Conservation (phyloP, 2,329 filamentous ascomycete genomes). For the Aspergillus luchuensis region DNA sequence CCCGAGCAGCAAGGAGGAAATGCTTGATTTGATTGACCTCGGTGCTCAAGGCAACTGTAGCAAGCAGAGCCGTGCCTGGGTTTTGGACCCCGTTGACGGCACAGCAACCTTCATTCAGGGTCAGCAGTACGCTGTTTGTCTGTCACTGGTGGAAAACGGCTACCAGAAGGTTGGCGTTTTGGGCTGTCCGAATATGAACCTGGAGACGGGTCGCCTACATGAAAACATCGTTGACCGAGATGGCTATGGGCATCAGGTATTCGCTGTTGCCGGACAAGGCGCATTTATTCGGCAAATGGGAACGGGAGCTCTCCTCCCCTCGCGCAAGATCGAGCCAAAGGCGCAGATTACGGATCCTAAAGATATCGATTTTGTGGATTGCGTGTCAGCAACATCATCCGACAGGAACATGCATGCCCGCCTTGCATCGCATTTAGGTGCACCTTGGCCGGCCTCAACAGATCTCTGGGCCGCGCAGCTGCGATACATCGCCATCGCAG, state of each 20-base stretch:
- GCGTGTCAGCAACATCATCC: conserved; percentile 39
- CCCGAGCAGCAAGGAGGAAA: conserved; percentile 54
- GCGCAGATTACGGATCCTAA: conserved; percentile 30
- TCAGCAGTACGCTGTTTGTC: conserved; percentile 64
- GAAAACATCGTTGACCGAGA: conserved; percentile 47
- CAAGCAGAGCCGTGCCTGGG: conserved; percentile 55
- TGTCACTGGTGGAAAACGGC: conserved; percentile 61
- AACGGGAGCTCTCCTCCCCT: conserved; percentile 34
- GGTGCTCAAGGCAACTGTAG: conserved; percentile 51
- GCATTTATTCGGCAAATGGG: conserved; percentile 43
- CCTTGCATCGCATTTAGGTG: conserved; percentile 44
- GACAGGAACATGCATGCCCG: conserved; percentile 42
- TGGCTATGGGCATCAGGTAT: conserved; percentile 54
- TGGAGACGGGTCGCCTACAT: conserved; percentile 37
- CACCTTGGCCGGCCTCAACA: conserved; percentile 50
- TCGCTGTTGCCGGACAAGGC: conserved; percentile 52
- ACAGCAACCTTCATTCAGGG: conserved; percentile 63
- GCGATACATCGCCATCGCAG: conserved; percentile 55
- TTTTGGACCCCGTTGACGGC: conserved; percentile 67
- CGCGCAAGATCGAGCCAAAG: conserved; percentile 33
- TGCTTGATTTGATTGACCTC: conserved; percentile 64
- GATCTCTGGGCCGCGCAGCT: conserved; percentile 57
- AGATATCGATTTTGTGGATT: conserved; percentile 51
- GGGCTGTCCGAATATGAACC: conserved; percentile 63
- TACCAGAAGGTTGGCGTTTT: conserved; percentile 60